Percentiles rank a stretch among this genome's conserved stretches.
These are phyloP conservation scores for Argentina anserina DNA, from an alignment of 306 rosid genomes.

Conservation along the genomic window DNA sequence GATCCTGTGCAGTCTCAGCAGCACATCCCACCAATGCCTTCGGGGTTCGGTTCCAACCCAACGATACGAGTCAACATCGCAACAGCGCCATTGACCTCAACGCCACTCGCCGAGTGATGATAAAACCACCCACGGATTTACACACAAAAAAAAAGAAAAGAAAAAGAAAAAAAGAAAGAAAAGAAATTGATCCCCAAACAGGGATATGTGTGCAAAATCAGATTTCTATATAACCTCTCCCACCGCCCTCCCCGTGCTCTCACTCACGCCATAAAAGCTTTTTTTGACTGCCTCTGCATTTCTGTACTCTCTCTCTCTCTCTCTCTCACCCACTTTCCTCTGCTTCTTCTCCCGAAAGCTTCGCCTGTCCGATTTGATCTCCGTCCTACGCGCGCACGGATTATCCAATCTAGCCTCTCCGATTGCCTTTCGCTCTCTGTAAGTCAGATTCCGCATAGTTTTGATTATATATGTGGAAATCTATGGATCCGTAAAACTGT, in stretches of 20 bases:
- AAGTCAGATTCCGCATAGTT: constrained; percentile 15
- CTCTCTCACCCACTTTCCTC: constrained; percentile 15
- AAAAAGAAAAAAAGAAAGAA: too few species aligned
- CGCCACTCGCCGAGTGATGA: constrained; percentile 18
- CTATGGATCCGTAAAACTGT: background rate
- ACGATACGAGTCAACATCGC: constrained; percentile 14
- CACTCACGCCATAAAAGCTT: constrained; percentile 38
- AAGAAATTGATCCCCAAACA: background rate
- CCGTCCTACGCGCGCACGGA: background rate
- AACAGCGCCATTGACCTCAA: background rate
- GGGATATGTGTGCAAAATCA: constrained; percentile 56
- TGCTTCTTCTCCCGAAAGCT: background rate
- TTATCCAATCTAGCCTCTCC: background rate
- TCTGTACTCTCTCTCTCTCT: constrained; percentile 40
- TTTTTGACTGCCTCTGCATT: constrained; percentile 41
- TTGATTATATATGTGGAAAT: background rate
- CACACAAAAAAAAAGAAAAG: background rate
- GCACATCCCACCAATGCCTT: constrained; percentile 12
- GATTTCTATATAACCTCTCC: constrained; percentile 59
- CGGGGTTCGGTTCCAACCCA: constrained; percentile 24
- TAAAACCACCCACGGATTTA: constrained; percentile 20
- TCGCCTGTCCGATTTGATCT: constrained; percentile 7
- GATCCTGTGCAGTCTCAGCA: constrained; percentile 14
- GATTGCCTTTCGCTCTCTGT: constrained; percentile 23
- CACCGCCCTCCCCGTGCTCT: constrained; percentile 38